A percentile compares a stretch with the other conserved stretches of the same genome.
phyloP scores from a whole-genome alignment of 495 filamentous ascomycete genomes.

The Talaromyces borbonicus region DNA sequence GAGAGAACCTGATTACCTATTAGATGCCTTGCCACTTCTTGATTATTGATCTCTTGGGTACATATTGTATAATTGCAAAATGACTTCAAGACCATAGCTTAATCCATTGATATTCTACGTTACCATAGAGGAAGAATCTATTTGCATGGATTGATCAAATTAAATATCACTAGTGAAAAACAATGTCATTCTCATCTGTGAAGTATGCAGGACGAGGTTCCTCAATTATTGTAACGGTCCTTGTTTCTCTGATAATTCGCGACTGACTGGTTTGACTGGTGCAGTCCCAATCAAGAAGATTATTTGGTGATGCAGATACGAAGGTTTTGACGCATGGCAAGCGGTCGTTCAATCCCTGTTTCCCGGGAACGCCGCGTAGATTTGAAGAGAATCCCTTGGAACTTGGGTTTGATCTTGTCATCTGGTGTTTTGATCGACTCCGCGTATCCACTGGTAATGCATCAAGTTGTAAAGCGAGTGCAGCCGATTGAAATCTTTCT shows the following conservation, averaged over 20 bases:
- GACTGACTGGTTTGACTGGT: conserved; percentile 20
- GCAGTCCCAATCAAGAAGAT: conserved; percentile 16
- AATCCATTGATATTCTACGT: too few species aligned
- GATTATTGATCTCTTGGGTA: too few species aligned
- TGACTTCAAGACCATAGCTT: too few species aligned
- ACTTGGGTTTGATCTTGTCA: not conserved
- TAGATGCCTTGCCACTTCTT: too few species aligned
- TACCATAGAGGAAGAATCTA: too few species aligned
- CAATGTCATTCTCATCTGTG: not conserved
- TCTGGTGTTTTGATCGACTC: not conserved
- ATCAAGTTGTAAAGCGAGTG: too few species aligned
- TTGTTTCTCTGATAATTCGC: conserved; percentile 5
- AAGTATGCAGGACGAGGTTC: conserved; percentile 3
- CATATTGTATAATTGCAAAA: too few species aligned
- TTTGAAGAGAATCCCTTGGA: not conserved
- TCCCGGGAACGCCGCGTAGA: conserved; percentile 1
- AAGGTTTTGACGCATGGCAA: not conserved
- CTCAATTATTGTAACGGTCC: conserved; percentile 2
- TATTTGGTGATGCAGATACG: conserved; percentile 4
- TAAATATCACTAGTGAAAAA: not conserved
- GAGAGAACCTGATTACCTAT: too few species aligned
- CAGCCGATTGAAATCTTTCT: conserved; percentile 31
- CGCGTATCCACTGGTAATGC: conserved; percentile 26
- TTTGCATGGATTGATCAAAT: not conserved
- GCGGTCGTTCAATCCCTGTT: not conserved